Conservation (phyloP, 176 grass and related monocot species). For the Oryza officinalis region DNA sequence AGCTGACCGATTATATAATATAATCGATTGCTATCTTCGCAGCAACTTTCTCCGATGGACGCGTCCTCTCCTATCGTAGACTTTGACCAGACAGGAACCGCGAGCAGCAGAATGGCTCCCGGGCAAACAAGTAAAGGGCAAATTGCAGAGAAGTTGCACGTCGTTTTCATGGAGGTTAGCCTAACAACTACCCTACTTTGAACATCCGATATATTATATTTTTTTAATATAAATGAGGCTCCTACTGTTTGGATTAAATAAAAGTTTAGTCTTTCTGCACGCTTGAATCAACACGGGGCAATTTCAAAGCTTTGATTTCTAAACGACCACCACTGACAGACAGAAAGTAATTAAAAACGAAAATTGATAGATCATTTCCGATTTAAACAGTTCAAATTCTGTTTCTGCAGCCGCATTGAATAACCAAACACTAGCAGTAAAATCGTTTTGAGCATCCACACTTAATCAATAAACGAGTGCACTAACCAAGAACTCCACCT, state of each 20-base stretch:
- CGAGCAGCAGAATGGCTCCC: constrained; percentile 3
- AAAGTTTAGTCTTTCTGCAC: not conserved
- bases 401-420: not conserved
- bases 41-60: constrained; percentile 40
- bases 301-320: not conserved
- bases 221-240: constrained; percentile 1
- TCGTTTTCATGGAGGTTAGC: constrained; percentile 37
- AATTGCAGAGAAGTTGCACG: not conserved
- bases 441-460: not conserved
- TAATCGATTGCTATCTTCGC: not conserved
- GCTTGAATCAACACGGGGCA: not conserved
- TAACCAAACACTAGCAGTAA: not conserved
- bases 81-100: constrained; percentile 42
- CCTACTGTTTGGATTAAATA: not conserved
- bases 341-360: not conserved
- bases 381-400: not conserved
- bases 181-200: constrained; percentile 36
- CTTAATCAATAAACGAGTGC: constrained; percentile 23
- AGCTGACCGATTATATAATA: not conserved
- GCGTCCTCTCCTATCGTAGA: constrained; percentile 29
- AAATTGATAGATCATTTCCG: not conserved
- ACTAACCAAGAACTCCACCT: constrained; percentile 11
- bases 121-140: constrained; percentile 37
- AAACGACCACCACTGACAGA: not conserved
- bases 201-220: not conserved